phyloP scores from a whole-genome alignment of 108 stramenopile genomes.

The Aurantiochytrium sp. region DNA sequence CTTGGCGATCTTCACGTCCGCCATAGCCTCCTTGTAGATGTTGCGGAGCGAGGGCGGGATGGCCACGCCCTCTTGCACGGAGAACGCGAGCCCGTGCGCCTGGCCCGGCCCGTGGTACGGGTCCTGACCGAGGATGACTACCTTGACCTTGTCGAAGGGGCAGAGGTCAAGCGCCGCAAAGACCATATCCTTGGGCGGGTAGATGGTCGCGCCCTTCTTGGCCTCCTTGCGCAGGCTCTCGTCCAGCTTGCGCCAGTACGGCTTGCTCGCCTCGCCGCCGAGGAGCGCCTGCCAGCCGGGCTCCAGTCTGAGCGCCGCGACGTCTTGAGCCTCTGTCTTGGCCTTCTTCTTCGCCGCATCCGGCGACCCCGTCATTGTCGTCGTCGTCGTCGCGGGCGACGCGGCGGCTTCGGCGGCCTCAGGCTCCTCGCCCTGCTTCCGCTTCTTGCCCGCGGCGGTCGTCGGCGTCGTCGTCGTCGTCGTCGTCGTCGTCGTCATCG shows the following conservation, averaged over 20 bases:
- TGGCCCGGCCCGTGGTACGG: constrained; percentile 90
- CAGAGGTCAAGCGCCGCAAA: constrained; percentile 85
- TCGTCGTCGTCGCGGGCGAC: no score
- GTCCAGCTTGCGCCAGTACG: constrained; percentile 47
- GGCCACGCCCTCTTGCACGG: constrained; percentile 67
- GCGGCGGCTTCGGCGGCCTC: no score
- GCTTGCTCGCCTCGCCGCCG: constrained; percentile 35
- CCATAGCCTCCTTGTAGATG: constrained; percentile 78
- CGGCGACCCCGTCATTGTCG: neutral
- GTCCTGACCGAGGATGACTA: constrained; percentile 98
- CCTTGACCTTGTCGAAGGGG: constrained; percentile 73
- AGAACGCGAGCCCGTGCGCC: constrained; percentile 65
- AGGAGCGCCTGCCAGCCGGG: constrained; percentile 25
- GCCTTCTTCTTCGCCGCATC: neutral
- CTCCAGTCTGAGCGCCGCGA: neutral
- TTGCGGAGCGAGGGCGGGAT: constrained; percentile 86
- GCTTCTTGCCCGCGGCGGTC: no score
- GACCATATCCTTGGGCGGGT: constrained; percentile 70
- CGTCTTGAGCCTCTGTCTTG: neutral
- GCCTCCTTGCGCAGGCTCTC: constrained; percentile 41
- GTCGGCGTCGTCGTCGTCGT: no score
- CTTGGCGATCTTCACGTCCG: neutral
- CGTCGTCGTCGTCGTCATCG: no score
- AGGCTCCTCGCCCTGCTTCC: no score
- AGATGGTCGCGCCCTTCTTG: constrained; percentile 53